A percentile compares a stretch with the other conserved stretches of the same genome.
Evolutionary conservation across 2,329 filamentous ascomycete species (phyloP).

Genomic region (Nothophoma quercina): DNA sequence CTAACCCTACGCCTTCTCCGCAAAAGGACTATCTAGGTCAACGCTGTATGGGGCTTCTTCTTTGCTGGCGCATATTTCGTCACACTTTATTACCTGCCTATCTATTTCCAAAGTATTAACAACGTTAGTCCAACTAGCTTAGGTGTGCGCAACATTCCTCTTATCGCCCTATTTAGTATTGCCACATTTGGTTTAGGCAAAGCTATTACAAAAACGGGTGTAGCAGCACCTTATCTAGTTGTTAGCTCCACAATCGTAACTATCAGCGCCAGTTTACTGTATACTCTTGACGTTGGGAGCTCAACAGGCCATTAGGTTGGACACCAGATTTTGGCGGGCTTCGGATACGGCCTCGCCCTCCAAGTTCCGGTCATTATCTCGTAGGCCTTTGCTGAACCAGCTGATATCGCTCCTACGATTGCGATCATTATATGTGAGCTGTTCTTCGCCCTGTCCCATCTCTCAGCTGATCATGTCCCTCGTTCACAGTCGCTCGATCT

Average conservation of each 20-base stretch:
- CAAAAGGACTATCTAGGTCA: conserved; percentile 47
- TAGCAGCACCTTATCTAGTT: conserved; percentile 46
- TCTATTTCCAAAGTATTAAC: conserved; percentile 58
- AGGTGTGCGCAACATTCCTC: conserved; percentile 54
- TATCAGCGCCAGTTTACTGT: conserved; percentile 53
- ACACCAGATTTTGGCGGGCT: conserved; percentile 53
- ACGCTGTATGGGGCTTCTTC: conserved; percentile 49
- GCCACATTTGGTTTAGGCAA: conserved; percentile 47
- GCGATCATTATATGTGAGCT: too few relatives aligned
- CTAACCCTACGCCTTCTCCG: conserved; percentile 50
- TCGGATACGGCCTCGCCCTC: too few relatives aligned
- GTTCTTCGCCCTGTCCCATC: too few relatives aligned
- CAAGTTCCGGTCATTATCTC: too few relatives aligned
- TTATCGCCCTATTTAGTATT: conserved; percentile 44
- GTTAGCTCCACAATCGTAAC: conserved; percentile 39
- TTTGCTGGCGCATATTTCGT: conserved; percentile 47
- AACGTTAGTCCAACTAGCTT: conserved; percentile 44
- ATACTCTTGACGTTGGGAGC: conserved; percentile 50
- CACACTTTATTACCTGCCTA: conserved; percentile 56
- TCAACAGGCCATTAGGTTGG: conserved; percentile 53
- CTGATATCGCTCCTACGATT: too few relatives aligned
- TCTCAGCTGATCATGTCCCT: too few relatives aligned
- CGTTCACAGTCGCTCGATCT: too few relatives aligned
- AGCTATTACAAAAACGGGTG: conserved; percentile 40
- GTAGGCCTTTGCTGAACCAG: too few relatives aligned